Percentiles rank a stretch among this genome's conserved stretches.
These are phyloP conservation scores for Thielaviopsis punctulata DNA, from an alignment of 2,329 filamentous ascomycete species.

Conservation along the genomic window DNA sequence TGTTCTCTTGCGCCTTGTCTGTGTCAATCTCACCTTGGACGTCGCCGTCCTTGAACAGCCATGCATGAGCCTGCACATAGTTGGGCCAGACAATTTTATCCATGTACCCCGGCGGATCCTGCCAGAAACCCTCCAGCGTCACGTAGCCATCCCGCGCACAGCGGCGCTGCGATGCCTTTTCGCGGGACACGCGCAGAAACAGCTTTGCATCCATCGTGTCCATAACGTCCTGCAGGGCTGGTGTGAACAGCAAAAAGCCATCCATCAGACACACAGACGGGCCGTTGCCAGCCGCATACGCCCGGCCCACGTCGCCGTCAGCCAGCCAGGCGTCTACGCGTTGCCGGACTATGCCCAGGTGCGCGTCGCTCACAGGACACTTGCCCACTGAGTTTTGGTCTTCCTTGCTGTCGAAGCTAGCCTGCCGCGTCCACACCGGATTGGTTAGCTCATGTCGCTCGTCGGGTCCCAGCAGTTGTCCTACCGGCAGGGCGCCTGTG, in stretches of 20 bases:
- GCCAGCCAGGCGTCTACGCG: slow-evolving; percentile 31
- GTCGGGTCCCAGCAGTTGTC: slow-evolving; percentile 13
- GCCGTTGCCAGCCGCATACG: slow-evolving; percentile 16
- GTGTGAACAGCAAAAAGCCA: slow-evolving; percentile 70
- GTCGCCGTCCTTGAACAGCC: slow-evolving; percentile 56
- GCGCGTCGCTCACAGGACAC: slow-evolving; percentile 32
- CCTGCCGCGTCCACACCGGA: slow-evolving; percentile 13
- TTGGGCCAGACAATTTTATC: slow-evolving; percentile 93
- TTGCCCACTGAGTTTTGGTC: slow-evolving; percentile 44
- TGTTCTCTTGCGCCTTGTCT: slow-evolving; percentile 25
- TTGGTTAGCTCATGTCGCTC: neutral
- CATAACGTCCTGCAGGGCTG: slow-evolving; percentile 35
- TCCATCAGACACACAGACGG: slow-evolving; percentile 58
- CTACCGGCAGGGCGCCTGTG: slow-evolving; percentile 47
- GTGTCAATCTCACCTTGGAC: slow-evolving; percentile 40
- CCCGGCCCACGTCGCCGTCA: slow-evolving; percentile 27
- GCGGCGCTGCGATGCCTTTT: slow-evolving; percentile 44
- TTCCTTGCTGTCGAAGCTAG: slow-evolving; percentile 26
- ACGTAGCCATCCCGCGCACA: slow-evolving; percentile 60
- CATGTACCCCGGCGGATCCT: slow-evolving; percentile 84
- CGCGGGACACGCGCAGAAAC: slow-evolving; percentile 56
- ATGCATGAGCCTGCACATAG: slow-evolving; percentile 65
- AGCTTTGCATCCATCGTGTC: slow-evolving; percentile 55
- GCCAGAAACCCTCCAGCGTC: slow-evolving; percentile 81
- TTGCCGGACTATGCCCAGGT: slow-evolving; percentile 28